Evolutionary conservation across 306 rosid species (phyloP).

Genomic region (Herpetospermum pedunculosum): DNA sequence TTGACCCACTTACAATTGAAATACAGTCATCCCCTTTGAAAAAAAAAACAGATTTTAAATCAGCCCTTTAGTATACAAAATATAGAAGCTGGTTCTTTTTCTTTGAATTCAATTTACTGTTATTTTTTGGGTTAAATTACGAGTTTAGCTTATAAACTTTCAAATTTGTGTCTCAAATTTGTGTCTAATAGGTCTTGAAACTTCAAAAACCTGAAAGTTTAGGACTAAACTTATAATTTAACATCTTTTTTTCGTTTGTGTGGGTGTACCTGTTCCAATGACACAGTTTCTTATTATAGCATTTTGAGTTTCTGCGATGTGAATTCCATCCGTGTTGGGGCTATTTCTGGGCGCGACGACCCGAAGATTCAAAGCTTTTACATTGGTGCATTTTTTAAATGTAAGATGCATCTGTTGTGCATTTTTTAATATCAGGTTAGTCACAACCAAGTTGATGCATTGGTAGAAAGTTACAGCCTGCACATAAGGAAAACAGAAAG

Average conservation of each 20-base stretch:
- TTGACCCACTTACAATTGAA: conserved; percentile 78
- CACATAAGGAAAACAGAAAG: background rate
- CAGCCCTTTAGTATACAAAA: background rate
- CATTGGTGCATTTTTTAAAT: conserved; percentile 38
- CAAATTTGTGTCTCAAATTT: no score
- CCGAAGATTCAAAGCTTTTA: conserved; percentile 26
- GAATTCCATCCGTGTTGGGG: conserved; percentile 94
- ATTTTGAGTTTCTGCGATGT: conserved; percentile 40
- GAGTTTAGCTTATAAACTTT: no score
- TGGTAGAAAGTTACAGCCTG: conserved; percentile 60
- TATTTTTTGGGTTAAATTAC: no score
- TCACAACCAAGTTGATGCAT: conserved; percentile 41
- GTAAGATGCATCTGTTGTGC: conserved; percentile 70
- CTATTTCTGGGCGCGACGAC: conserved; percentile 56
- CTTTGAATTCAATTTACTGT: no score
- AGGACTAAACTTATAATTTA: no score
- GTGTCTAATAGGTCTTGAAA: no score
- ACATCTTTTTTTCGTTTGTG: background rate
- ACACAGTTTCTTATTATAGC: conserved; percentile 27
- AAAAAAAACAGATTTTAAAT: background rate
- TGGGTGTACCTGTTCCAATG: conserved; percentile 49
- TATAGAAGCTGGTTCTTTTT: background rate
- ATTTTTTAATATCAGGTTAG: conserved; percentile 27
- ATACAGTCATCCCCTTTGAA: conserved; percentile 80
- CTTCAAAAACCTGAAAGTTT: no score